These are phyloP conservation scores for Akanthomyces dipterigenus DNA, from an alignment of 2,329 filamentous ascomycete species.

Conservation along the genomic window DNA sequence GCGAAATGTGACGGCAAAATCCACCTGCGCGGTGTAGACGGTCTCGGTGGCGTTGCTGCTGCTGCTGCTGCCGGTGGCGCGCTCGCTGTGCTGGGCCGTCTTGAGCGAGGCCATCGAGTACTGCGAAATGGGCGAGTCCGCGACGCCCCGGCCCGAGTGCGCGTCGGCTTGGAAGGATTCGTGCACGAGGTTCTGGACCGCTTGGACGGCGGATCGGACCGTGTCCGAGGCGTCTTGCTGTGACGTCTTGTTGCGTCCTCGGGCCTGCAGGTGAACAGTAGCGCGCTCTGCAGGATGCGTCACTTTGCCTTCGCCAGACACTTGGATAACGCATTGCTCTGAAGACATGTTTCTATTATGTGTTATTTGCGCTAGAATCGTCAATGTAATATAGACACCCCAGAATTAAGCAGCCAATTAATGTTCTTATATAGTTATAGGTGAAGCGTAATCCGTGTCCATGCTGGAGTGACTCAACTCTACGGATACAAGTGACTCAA, in stretches of 20 bases:
- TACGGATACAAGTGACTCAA: too few species aligned
- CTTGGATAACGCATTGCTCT: not conserved
- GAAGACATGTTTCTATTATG: not conserved
- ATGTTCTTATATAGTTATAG: too few species aligned
- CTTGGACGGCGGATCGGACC: not conserved
- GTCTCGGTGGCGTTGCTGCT: not conserved
- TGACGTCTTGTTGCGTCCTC: not conserved
- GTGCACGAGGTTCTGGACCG: not conserved
- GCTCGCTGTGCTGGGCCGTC: not conserved
- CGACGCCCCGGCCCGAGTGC: not conserved
- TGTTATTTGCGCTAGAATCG: too few species aligned
- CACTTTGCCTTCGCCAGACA: not conserved
- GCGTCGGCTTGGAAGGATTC: not conserved
- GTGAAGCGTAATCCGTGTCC: too few species aligned
- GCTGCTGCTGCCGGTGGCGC: not conserved
- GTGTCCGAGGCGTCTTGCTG: not conserved
- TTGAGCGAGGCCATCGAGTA: not conserved
- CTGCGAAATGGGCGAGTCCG: not conserved
- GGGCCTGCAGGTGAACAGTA: not conserved
- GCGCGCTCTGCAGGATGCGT: not conserved
- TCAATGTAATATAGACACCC: too few species aligned
- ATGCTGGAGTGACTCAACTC: too few species aligned
- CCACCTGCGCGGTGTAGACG: not conserved
- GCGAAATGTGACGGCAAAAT: not conserved
- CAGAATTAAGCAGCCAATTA: too few species aligned